These are phyloP conservation scores for Bullera alba DNA, from an alignment of 768 basidiomycete species.

Conservation along the genomic window DNA sequence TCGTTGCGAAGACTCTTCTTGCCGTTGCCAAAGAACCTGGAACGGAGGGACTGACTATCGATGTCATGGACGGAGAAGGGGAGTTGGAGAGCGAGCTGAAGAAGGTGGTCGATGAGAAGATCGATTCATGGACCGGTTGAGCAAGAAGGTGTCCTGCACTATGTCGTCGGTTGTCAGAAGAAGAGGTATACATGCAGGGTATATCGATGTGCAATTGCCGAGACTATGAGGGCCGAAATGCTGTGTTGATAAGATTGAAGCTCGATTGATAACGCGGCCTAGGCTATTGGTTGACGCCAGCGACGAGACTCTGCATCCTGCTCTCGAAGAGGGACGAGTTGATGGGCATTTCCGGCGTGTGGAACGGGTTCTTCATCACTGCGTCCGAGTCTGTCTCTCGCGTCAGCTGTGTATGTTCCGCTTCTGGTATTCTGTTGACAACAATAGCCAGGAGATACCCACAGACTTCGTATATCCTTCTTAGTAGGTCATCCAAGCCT, in stretches of 20 bases:
- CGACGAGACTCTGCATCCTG: slow-evolving; percentile 42
- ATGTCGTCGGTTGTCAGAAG: not conserved
- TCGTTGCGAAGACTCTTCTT: slow-evolving; percentile 54
- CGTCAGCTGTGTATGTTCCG: not conserved
- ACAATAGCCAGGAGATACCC: slow-evolving; percentile 2
- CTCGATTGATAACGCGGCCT: no score
- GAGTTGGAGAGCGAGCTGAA: slow-evolving; percentile 52
- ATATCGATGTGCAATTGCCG: no score
- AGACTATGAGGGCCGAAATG: no score
- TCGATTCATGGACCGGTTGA: slow-evolving; percentile 33
- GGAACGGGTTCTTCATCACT: slow-evolving; percentile 98
- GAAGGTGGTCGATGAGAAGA: slow-evolving; percentile 50
- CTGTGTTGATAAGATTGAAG: no score
- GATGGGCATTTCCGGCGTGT: slow-evolving; percentile 99
- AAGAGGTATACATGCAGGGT: not conserved
- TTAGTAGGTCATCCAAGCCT: slow-evolving; percentile 62
- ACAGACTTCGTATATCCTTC: slow-evolving; percentile 81
- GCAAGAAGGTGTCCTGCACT: not conserved
- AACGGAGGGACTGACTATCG: slow-evolving; percentile 56
- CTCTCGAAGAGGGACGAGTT: slow-evolving; percentile 80
- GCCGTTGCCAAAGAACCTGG: slow-evolving; percentile 53
- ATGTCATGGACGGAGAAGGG: slow-evolving; percentile 56
- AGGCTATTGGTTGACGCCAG: slow-evolving; percentile 20
- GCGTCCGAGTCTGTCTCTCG: slow-evolving; percentile 62
- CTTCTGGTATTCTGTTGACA: no score